Percentiles rank a stretch among this genome's conserved stretches.
Evolutionary conservation across 352 stramenopile genomes (phyloP).

Genomic region (Globisporangium rhizosaccharum): DNA sequence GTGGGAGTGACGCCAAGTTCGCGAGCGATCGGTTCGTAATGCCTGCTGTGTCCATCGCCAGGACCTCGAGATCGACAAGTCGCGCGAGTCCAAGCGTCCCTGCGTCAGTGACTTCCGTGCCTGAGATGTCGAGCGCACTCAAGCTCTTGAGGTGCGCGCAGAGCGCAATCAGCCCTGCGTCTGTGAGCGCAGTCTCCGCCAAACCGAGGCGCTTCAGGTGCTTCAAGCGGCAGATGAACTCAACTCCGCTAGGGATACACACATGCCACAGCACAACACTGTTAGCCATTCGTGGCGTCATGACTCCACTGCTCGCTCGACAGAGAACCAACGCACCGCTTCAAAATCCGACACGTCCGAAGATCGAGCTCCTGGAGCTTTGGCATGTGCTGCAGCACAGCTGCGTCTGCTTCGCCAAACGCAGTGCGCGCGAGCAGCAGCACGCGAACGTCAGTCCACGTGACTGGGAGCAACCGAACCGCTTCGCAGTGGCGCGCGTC

Average conservation of each 20-base stretch:
- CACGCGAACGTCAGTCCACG: slow-evolving; percentile 52
- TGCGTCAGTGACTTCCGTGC: slow-evolving; percentile 63
- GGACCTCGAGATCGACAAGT: slow-evolving; percentile 46
- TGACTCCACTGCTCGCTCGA: background rate
- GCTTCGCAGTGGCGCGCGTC: slow-evolving; percentile 63
- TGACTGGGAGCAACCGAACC: slow-evolving; percentile 37
- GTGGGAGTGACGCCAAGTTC: slow-evolving; percentile 45
- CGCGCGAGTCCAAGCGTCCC: slow-evolving; percentile 41
- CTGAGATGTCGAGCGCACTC: slow-evolving; percentile 55
- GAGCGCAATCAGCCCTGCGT: slow-evolving; percentile 53
- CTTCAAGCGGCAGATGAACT: slow-evolving; percentile 58
- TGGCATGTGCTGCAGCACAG: slow-evolving; percentile 42
- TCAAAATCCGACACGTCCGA: slow-evolving; percentile 58
- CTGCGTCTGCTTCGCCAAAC: slow-evolving; percentile 61
- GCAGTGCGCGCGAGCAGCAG: slow-evolving; percentile 52
- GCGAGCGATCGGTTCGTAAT: slow-evolving; percentile 62
- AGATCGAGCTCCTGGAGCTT: slow-evolving; percentile 62
- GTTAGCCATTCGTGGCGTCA: background rate
- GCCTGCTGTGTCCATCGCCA: slow-evolving; percentile 55
- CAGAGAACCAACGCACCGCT: slow-evolving; percentile 30
- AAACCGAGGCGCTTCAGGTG: slow-evolving; percentile 53
- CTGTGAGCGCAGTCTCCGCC: slow-evolving; percentile 52
- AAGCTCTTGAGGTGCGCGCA: slow-evolving; percentile 41
- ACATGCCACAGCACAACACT: background rate
- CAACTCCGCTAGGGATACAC: slow-evolving; percentile 28